Evolutionary conservation across 768 basidiomycete genomes (phyloP), one percentile per base, ranked within the genome.

Genomic region (Trametes elegans): DNA sequence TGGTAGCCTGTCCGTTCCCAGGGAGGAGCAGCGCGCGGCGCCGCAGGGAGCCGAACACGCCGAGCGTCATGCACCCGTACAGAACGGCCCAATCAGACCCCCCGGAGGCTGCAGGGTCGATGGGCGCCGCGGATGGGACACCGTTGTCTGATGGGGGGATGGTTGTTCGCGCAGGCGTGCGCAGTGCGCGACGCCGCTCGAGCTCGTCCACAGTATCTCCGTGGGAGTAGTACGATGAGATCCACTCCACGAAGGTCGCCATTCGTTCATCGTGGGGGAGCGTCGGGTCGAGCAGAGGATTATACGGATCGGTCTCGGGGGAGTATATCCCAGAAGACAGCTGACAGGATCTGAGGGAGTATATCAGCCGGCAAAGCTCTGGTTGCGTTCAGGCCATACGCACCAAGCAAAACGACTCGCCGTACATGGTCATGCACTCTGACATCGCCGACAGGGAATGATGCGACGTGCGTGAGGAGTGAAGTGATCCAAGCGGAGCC

Each of bases 381-480:
- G 28, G 18, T 21, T 11, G 13, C 19, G n/a, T n/a, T n/a, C 18
- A 23, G 21, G 29, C 8, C 3, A 46, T 21, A 34, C 59, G 3
- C 21, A 60, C 59, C 59, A 26, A 26, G 53, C 36, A 55, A 40
- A 13, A 56, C 27, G n/a, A 56, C 26, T 7, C 31, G 26, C 4
- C 55, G 43, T 21, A 60, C 14, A 45, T 60, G 56, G 24, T 36
- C 42, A 4, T 34, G 21, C 5, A 53, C 34, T 11, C 19, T 23
- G 24, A 53, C 26, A 3, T 24, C 34, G 13, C 32, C 42, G 32
- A 53, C 7, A 10, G 51, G 51, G 42, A 53, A 53, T 2, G 10
- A 23, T 5, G 42, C 36, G 6, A 51, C 34, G 19, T 55, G 49
- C 13, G 31, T 55, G 7, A 60, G 44, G 9, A 60, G 41, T 19